Base-by-base conservation (phyloP, 495 filamentous ascomycete species). In the Neurospora sublineolata region DNA sequence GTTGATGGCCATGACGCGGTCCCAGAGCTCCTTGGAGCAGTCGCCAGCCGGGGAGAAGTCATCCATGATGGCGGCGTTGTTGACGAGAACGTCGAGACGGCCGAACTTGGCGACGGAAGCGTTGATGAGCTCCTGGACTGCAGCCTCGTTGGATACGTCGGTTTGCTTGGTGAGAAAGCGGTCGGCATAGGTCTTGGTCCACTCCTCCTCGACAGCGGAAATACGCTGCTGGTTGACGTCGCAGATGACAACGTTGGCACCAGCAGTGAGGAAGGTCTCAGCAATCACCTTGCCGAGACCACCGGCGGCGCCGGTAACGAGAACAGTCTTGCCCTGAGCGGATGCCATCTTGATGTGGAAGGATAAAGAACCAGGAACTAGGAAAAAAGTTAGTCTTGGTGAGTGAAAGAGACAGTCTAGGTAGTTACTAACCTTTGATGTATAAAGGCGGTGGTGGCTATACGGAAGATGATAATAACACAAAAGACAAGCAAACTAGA, bases 1-100 rank as follows among this genome's bases (percentile, higher is more conserved):
- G 75, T 90, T 91, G 72, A 90, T 76, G 46, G 80, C 82, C 71
- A 91, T 82, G 12, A 90, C 84, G 11, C 80, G 80, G 75, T 91
- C 82, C 89, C 87, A 90, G 7, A 83, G 72, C 36, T 80, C 81
- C 70, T 81, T 81, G 58, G 83, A 82, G 70, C 85, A 75, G 39
- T 83, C 81, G 23, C 85, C 87, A 14, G 86, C 83, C 37, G 86
- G 85, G 40, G 85, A 83, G 72, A 89, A 87, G 72, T 79, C 81
- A 74, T 86, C 85, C 82, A 84, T 84, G 73, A 84, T 76, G 72
- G 82, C 86, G 33, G 84, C 85, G 73, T 85, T 85, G 79, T 86
- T 87, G 75, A 86, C 75, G 12, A 86, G 76, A 18, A 85, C 73
- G 69, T 87, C 84, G 37, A 87, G 74, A 36, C 81, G 78, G 41